Conservation (phyloP, 768 basidiomycete genomes). For the Agrocybe pediades region DNA sequence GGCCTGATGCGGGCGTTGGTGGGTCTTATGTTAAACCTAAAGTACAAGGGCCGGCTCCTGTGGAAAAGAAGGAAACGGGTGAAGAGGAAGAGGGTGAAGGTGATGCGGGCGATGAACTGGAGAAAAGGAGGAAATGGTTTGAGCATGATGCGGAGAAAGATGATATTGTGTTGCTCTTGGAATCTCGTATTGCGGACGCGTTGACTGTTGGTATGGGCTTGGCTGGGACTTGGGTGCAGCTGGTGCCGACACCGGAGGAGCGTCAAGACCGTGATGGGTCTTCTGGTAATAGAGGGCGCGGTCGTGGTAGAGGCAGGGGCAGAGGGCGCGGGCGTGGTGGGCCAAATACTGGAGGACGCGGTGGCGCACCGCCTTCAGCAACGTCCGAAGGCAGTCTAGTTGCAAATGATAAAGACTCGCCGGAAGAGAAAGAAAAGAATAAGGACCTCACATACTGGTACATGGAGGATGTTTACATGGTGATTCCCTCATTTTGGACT, state of each 20-base stretch:
- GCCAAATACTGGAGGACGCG: neutral
- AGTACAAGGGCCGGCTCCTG: slow-evolving; percentile 2
- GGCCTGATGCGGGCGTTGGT: slow-evolving; percentile 25
- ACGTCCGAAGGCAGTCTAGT: neutral
- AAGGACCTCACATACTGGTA: slow-evolving; percentile 51
- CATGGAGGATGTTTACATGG: slow-evolving; percentile 53
- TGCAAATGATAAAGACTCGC: slow-evolving; percentile 2
- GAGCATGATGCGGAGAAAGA: slow-evolving; percentile 47
- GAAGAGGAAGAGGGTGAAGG: neutral
- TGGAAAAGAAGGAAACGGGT: slow-evolving; percentile 2
- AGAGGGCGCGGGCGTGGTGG: slow-evolving; percentile 3
- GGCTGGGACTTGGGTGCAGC: slow-evolving; percentile 61
- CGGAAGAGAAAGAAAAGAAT: slow-evolving; percentile 2
- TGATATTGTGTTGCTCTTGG: slow-evolving; percentile 53
- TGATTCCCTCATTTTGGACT: slow-evolving; percentile 54
- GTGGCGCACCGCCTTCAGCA: neutral
- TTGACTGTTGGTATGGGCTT: slow-evolving; percentile 56
- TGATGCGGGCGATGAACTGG: neutral
- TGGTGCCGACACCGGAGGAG: slow-evolving; percentile 34
- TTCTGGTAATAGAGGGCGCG: slow-evolving; percentile 10
- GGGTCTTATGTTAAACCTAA: slow-evolving; percentile 11
- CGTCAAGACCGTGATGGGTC: neutral
- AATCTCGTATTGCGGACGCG: slow-evolving; percentile 38
- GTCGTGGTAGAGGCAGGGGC: slow-evolving; percentile 15
- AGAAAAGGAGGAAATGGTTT: neutral